These are phyloP conservation scores for Candida koratica DNA, from an alignment of 805 yeast species.

Conservation along the genomic window DNA sequence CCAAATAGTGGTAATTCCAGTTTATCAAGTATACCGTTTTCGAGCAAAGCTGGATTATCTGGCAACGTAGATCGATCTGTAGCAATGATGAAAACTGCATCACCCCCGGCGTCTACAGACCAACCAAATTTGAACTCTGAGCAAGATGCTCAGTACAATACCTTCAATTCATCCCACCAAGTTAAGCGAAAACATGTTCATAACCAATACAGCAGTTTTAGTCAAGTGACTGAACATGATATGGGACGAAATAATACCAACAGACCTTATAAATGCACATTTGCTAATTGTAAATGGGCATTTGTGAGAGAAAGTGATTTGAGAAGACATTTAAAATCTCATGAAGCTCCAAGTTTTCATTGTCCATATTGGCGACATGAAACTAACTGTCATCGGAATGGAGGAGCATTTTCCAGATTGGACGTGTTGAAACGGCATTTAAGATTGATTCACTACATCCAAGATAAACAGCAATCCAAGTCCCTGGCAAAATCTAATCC, in stretches of 20 bases:
- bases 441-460: slow-evolving; percentile 63
- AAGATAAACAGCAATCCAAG: slow-evolving; percentile 31
- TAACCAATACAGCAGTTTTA: slow-evolving; percentile 11
- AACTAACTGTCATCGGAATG: slow-evolving; percentile 70
- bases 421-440: slow-evolving; percentile 75
- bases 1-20: not conserved
- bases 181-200: slow-evolving; percentile 8
- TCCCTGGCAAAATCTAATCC: slow-evolving; percentile 15
- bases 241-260: slow-evolving; percentile 4
- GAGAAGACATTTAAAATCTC: slow-evolving; percentile 64
- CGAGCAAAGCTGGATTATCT: not conserved
- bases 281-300: slow-evolving; percentile 58
- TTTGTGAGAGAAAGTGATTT: slow-evolving; percentile 67
- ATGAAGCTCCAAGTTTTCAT: slow-evolving; percentile 59
- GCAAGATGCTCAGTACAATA: not conserved
- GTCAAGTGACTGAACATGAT: slow-evolving; percentile 8
- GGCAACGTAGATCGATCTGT: not conserved
- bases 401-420: slow-evolving; percentile 68
- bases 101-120: slow-evolving; percentile 7
- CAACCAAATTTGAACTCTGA: not conserved
- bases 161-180: slow-evolving; percentile 1
- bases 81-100: not conserved
- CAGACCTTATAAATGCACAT: slow-evolving; percentile 37
- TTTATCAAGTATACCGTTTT: not conserved
- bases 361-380: slow-evolving; percentile 72